phyloP scores from a whole-genome alignment of 2,329 filamentous ascomycete species.

The Chaetomiaceae sp. region DNA sequence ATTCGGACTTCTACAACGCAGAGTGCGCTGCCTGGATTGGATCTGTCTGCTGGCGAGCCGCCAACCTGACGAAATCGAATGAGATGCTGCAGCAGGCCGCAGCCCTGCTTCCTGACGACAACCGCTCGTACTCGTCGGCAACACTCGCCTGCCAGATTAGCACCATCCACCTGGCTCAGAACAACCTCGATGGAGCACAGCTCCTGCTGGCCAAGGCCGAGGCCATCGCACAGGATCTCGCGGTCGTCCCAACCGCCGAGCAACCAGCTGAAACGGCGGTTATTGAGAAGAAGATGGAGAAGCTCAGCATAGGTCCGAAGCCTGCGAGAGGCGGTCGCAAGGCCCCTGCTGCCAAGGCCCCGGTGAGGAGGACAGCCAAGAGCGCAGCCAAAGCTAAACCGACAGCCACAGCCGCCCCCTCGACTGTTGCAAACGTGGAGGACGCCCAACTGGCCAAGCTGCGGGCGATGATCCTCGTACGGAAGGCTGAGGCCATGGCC shows the following conservation, averaged over 20 bases:
- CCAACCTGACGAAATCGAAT: constrained; percentile 54
- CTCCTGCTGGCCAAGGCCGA: constrained; percentile 48
- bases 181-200: constrained; percentile 41
- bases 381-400: constrained; percentile 23
- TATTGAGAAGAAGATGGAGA: constrained; percentile 37
- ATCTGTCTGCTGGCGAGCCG: constrained; percentile 53
- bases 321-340: constrained; percentile 26
- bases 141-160: constrained; percentile 52
- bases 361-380: constrained; percentile 26
- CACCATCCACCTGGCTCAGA: constrained; percentile 49
- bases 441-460: constrained; percentile 36
- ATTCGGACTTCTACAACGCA: constrained; percentile 55
- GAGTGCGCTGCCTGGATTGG: constrained; percentile 53
- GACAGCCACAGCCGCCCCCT: constrained; percentile 4
- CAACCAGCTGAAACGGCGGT: constrained; percentile 22
- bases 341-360: constrained; percentile 27
- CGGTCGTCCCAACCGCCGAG: constrained; percentile 12
- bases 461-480: constrained; percentile 38
- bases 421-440: constrained; percentile 28
- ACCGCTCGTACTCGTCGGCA: constrained; percentile 42
- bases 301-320: constrained; percentile 33
- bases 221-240: constrained; percentile 39
- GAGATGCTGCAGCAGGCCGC: constrained; percentile 52
- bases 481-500: constrained; percentile 44
- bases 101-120: constrained; percentile 44